Conservation (phyloP, 2,329 filamentous ascomycete genomes). For the Paraphoma chrysanthemicola region DNA sequence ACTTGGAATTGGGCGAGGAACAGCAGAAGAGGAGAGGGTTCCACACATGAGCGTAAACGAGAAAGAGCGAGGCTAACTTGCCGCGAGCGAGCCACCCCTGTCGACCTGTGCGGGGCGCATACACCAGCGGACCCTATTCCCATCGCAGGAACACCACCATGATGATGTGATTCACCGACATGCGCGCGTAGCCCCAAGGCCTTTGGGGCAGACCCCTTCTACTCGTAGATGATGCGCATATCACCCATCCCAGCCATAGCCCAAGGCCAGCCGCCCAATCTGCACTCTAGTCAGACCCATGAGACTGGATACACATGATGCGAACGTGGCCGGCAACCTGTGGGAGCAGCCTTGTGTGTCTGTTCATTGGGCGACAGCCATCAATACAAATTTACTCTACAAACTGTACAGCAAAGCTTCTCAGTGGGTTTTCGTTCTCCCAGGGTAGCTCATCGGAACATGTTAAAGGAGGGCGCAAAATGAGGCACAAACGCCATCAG, state of each 20-base stretch:
- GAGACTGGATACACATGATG: not conserved
- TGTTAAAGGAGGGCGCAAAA: not conserved
- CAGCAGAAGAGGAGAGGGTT: conserved; percentile 6
- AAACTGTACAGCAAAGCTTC: too few species aligned
- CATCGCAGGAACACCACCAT: not conserved
- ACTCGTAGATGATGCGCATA: conserved; percentile 9
- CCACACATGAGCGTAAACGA: conserved; percentile 23
- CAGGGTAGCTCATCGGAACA: too few species aligned
- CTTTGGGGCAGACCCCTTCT: not conserved
- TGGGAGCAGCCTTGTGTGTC: not conserved
- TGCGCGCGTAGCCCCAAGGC: not conserved
- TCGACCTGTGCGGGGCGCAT: not conserved
- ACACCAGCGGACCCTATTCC: not conserved
- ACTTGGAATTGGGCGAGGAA: not conserved
- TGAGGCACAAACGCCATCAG: not conserved
- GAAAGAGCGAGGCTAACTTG: conserved; percentile 12
- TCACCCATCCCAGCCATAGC: not conserved
- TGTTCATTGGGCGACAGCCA: not conserved
- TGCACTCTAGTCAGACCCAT: not conserved
- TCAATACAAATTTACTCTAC: too few species aligned
- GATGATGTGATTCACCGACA: conserved; percentile 10
- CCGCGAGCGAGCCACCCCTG: conserved; percentile 2
- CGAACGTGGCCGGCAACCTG: not conserved
- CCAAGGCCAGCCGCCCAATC: not conserved
- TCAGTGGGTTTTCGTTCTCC: too few species aligned